These are phyloP conservation scores for Leccinum olivaceopallidum DNA, from an alignment of 768 basidiomycete species.

Conservation along the genomic window DNA sequence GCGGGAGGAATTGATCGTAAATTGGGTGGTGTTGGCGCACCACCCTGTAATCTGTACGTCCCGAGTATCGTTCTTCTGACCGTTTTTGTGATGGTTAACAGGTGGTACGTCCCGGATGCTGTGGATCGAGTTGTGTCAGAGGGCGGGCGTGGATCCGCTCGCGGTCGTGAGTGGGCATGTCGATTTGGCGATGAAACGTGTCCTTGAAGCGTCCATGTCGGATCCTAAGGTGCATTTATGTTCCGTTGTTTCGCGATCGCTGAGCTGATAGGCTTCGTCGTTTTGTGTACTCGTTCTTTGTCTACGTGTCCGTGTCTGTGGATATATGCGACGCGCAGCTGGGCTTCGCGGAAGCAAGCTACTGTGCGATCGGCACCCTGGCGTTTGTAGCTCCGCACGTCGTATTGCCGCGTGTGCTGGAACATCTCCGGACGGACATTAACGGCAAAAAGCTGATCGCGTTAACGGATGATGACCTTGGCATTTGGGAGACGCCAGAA, in stretches of 20 bases:
- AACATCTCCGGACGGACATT: slow-evolving; percentile 68
- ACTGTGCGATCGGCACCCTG: slow-evolving; percentile 71
- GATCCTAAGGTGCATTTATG: slow-evolving; percentile 44
- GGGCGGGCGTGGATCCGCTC: slow-evolving; percentile 64
- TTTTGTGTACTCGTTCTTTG: background rate
- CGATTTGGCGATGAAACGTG: slow-evolving; percentile 47
- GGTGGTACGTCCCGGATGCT: slow-evolving; percentile 20
- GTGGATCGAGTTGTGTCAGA: slow-evolving; percentile 86
- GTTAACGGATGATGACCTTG: slow-evolving; percentile 72
- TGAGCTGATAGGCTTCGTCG: background rate
- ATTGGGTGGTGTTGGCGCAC: slow-evolving; percentile 70
- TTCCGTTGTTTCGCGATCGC: background rate
- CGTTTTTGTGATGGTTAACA: background rate
- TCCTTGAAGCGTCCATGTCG: slow-evolving; percentile 48
- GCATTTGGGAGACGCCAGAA: slow-evolving; percentile 83
- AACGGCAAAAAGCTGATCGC: slow-evolving; percentile 54
- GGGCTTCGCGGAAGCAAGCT: slow-evolving; percentile 67
- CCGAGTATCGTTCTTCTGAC: background rate
- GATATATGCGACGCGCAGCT: slow-evolving; percentile 26
- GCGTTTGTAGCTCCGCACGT: slow-evolving; percentile 74
- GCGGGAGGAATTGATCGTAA: slow-evolving; percentile 48
- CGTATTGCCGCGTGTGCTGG: slow-evolving; percentile 69
- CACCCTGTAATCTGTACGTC: slow-evolving; percentile 63
- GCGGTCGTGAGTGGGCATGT: slow-evolving; percentile 53
- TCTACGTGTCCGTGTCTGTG: background rate